These are phyloP conservation scores for Asterochloris sp. DNA, from an alignment of 139 green algal species.

Conservation along the genomic window DNA sequence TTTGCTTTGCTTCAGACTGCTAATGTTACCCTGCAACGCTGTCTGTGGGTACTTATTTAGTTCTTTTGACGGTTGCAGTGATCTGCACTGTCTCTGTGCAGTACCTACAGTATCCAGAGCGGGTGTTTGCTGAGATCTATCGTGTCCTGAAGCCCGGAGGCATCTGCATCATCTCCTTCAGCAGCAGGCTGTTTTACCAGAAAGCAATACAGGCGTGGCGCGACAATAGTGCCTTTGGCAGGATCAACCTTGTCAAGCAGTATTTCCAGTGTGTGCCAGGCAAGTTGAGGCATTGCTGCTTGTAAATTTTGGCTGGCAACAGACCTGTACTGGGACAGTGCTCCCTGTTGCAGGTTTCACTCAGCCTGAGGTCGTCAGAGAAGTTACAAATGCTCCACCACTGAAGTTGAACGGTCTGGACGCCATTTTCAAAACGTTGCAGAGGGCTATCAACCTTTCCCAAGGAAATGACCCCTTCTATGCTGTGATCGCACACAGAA, in stretches of 20 bases:
- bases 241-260: constrained; percentile 64
- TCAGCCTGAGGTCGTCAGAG: constrained; percentile 48
- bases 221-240: constrained; percentile 54
- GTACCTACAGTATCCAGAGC: constrained; percentile 82
- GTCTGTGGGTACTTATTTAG: no score
- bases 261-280: constrained; percentile 68
- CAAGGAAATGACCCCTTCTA: constrained; percentile 69
- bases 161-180: constrained; percentile 79
- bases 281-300: no score
- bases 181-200: constrained; percentile 79
- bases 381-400: constrained; percentile 34
- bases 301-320: neutral
- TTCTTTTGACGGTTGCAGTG: neutral
- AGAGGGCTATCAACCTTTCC: neutral
- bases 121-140: constrained; percentile 83
- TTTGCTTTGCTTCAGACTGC: constrained; percentile 48
- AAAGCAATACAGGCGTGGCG: constrained; percentile 83
- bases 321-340: neutral
- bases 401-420: neutral
- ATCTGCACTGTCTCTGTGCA: constrained; percentile 47
- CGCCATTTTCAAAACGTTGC: constrained; percentile 20
- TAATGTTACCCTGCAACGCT: neutral
- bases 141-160: constrained; percentile 84
- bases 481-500: constrained; percentile 64
- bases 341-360: constrained; percentile 47